Base-by-base conservation (phyloP, 768 basidiomycete genomes). In the Xanthoconium stramineum region DNA sequence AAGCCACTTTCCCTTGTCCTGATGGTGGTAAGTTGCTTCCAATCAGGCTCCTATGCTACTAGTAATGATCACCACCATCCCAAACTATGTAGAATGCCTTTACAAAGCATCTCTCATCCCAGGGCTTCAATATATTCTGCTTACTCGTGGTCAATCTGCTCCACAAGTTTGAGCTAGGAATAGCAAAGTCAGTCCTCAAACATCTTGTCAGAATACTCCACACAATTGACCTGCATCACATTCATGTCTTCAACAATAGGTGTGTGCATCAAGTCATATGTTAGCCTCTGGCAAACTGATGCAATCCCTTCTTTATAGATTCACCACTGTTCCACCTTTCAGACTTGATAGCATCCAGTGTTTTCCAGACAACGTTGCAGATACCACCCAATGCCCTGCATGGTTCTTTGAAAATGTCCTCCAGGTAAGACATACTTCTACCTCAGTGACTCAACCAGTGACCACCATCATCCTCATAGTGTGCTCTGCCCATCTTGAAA, bases 401-500 rank as follows among this genome's bases (percentile, higher is more conserved):
- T 15, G 46, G 28, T 33, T 50, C 30, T 64, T 63, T 11, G 54
- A 60, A 32, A 29, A 61, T 36, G 8, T 61, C 13, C 57, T 64
- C 2, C 59, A 61, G 56, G 63, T 64, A 11, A 32, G 36, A 12
- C 3, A 15, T 5, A 14, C 12, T 28, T 28, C 24, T 43, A 13
- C 42, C 14, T 42, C 13, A 17, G n/a, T n/a, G 40, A 10, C 40
- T 42, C 8, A 20, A 13, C 19, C 11, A 42, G 19, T 42, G 7
- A 42, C 40, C 24, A 28, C 11, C 14, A 13, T 8, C 24, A 38
- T 19, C 9, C 2, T 2, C 15, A 8, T 24, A 76, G 75, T 74
- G 74, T 48, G 60, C 72, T 0, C 65, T 77, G 3, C 76, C 77
- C 0, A 72, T 64, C 0, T 76, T 78, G 30, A 73, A 79, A 7